phyloP scores from a whole-genome alignment of 1,284 basidiomycete genomes.

The Tranzscheliella williamsii region DNA sequence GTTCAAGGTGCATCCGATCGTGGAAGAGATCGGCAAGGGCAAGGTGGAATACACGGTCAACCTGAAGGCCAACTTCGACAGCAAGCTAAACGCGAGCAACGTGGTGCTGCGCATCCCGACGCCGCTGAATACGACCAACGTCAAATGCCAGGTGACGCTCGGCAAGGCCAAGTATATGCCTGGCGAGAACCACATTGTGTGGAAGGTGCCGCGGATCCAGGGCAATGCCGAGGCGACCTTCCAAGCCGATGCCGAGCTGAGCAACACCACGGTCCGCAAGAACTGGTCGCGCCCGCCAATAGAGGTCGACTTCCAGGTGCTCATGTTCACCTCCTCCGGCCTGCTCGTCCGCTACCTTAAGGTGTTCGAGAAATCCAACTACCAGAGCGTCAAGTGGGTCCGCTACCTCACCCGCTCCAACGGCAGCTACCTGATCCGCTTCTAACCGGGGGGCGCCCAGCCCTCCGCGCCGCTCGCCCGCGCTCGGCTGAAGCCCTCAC shows the following conservation, averaged over 20 bases:
- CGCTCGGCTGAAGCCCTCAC: too few relatives aligned
- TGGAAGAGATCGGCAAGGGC: constrained; percentile 87
- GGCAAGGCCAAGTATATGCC: constrained; percentile 98
- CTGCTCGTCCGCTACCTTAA: constrained; percentile 95
- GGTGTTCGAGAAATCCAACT: constrained; percentile 94
- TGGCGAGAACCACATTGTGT: constrained; percentile 89
- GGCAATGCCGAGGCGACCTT: constrained; percentile 88
- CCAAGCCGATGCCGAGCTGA: constrained; percentile 77
- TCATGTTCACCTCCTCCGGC: constrained; percentile 97
- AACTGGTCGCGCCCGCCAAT: constrained; percentile 97
- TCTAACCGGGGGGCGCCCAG: constrained; percentile 31
- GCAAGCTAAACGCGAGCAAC: constrained; percentile 89
- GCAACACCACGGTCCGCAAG: constrained; percentile 79
- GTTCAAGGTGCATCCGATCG: constrained; percentile 83
- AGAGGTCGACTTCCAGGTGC: constrained; percentile 94
- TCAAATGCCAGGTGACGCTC: constrained; percentile 83
- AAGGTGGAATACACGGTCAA: constrained; percentile 89
- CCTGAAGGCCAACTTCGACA: constrained; percentile 84
- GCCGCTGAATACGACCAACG: constrained; percentile 87
- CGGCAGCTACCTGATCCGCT: constrained; percentile 50
- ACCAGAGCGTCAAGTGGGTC: constrained; percentile 67
- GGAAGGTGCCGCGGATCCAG: constrained; percentile 95
- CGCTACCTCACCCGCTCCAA: constrained; percentile 50
- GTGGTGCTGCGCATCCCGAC: constrained; percentile 92
- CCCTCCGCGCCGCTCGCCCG: too few relatives aligned